phyloP scores from a whole-genome alignment of 192 early-diverging fungal genomes.

The Rhizophagus prolifer region DNA sequence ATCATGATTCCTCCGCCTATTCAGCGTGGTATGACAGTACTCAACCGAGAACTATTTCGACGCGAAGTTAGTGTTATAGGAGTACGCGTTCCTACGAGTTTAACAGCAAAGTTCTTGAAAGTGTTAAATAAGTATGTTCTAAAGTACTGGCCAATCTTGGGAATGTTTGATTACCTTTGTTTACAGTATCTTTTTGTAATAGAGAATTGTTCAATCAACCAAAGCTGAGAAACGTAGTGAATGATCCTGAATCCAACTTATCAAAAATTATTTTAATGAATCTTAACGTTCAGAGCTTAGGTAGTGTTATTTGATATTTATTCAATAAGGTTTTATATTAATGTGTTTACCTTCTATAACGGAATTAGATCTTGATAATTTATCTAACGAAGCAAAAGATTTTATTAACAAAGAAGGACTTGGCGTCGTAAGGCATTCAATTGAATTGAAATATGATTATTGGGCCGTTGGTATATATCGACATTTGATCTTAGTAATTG shows the following conservation, averaged over 20 bases:
- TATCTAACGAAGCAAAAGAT: constrained; percentile 49
- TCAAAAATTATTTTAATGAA: constrained; percentile 49
- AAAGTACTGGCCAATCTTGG: neutral
- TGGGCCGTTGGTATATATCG: constrained; percentile 74
- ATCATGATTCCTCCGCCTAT: constrained; percentile 53
- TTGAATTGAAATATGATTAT: constrained; percentile 79
- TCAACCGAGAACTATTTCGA: constrained; percentile 64
- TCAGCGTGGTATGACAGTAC: constrained; percentile 60
- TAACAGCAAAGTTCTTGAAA: constrained; percentile 46
- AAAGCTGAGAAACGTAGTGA: constrained; percentile 64
- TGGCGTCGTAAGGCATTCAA: constrained; percentile 51
- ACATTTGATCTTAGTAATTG: neutral
- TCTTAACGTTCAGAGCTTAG: constrained; percentile 42
- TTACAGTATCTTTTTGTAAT: constrained; percentile 7
- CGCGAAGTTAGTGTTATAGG: constrained; percentile 55
- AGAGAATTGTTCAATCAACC: constrained; percentile 64
- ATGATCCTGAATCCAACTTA: constrained; percentile 54
- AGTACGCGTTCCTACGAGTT: constrained; percentile 58
- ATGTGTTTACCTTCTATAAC: neutral
- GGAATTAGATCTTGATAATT: constrained; percentile 40
- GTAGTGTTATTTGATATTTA: constrained; percentile 19
- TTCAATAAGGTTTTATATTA: neutral
- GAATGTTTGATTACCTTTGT: neutral
- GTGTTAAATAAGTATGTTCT: constrained; percentile 34
- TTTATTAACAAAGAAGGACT: constrained; percentile 51